phyloP scores from a whole-genome alignment of 2,329 filamentous ascomycete species.

The Aspergillus hortae region DNA sequence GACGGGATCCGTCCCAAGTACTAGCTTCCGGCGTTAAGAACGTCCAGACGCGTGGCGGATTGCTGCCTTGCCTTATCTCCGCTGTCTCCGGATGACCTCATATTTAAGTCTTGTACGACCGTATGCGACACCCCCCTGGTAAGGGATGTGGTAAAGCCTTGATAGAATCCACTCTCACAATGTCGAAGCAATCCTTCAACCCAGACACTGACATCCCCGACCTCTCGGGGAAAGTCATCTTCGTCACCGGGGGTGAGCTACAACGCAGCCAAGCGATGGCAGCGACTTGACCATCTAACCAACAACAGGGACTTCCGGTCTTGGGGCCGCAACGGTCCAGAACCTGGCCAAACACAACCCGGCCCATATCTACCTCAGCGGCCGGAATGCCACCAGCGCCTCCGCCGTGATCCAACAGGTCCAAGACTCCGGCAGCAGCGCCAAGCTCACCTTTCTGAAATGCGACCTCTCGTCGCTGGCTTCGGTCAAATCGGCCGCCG shows the following conservation, averaged over 20 bases:
- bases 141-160: too few species aligned
- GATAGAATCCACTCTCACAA: background rate
- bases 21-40: background rate
- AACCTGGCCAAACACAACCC: constrained; percentile 40
- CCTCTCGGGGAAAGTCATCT: constrained; percentile 42
- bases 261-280: background rate
- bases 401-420: constrained; percentile 36
- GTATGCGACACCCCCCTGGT: too few species aligned
- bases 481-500: constrained; percentile 42
- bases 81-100: background rate
- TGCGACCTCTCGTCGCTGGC: constrained; percentile 46
- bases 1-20: too few species aligned
- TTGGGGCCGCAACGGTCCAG: constrained; percentile 40
- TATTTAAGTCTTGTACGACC: too few species aligned
- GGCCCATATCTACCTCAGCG: constrained; percentile 32
- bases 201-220: constrained; percentile 35
- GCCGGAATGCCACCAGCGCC: constrained; percentile 32
- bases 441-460: constrained; percentile 36
- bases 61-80: background rate
- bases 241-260: constrained; percentile 46
- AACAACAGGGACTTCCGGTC: constrained; percentile 32
- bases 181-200: constrained; percentile 20
- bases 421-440: constrained; percentile 19
- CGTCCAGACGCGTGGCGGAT: background rate
- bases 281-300: background rate